phyloP scores from a whole-genome alignment of 2,329 filamentous ascomycete genomes.

The Fusarium neocosmosporiellum region DNA sequence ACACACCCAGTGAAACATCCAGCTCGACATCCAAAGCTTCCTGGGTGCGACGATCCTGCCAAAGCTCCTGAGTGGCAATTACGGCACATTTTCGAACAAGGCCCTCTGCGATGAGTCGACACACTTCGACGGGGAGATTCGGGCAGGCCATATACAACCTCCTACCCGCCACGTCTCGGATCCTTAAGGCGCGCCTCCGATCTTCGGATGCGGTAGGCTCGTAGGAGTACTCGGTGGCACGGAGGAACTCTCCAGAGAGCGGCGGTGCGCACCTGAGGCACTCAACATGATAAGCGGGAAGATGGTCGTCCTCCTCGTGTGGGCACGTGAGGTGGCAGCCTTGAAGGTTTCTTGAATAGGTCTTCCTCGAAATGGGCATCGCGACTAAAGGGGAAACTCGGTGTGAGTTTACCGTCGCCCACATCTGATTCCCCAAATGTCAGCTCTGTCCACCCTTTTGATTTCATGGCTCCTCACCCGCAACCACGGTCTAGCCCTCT shows the following conservation, averaged over 20 bases:
- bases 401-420: not conserved
- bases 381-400: not conserved
- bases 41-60: not conserved
- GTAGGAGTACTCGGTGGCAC: not conserved
- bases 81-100: not conserved
- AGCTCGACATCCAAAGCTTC: not conserved
- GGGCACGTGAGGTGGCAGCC: not conserved
- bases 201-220: not conserved
- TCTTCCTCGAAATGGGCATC: not conserved
- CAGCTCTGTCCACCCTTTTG: not conserved
- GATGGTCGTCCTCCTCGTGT: not conserved
- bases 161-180: not conserved
- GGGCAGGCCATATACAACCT: not conserved
- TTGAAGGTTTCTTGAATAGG: not conserved
- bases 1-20: not conserved
- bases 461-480: not conserved
- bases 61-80: not conserved
- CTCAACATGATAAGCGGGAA: not conserved
- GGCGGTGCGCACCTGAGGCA: not conserved
- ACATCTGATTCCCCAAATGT: not conserved
- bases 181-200: not conserved
- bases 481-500: not conserved
- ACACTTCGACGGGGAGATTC: not conserved
- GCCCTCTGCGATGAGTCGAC: not conserved
- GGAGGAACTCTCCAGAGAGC: not conserved